Evolutionary conservation across 768 basidiomycete species (phyloP).

Genomic region (Melanogaster broomeanus): DNA sequence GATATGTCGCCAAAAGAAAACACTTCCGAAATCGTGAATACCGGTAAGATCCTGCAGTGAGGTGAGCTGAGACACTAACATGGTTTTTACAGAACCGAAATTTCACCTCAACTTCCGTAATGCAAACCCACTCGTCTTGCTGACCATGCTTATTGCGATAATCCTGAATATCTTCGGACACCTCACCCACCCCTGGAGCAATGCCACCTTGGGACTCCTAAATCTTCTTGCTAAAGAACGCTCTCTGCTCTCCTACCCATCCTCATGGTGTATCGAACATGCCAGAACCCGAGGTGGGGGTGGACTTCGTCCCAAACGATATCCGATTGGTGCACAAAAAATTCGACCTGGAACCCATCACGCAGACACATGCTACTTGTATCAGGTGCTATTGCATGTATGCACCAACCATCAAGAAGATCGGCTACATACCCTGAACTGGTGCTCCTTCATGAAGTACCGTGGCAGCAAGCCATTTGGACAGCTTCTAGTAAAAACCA

Average conservation of each 20-base stretch:
- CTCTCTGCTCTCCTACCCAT: neutral
- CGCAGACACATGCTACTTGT: constrained; percentile 23
- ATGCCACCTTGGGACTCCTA: constrained; percentile 3
- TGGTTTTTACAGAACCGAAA: neutral
- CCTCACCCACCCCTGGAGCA: constrained; percentile 3
- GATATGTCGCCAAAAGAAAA: too few relatives aligned
- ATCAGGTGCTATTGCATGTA: constrained; percentile 27
- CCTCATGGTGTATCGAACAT: too few relatives aligned
- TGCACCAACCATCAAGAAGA: neutral
- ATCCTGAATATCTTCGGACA: constrained; percentile 7
- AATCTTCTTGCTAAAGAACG: neutral
- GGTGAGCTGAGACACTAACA: too few relatives aligned
- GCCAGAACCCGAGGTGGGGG: neutral
- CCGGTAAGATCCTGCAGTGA: too few relatives aligned
- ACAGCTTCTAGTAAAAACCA: neutral
- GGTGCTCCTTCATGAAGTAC: constrained; percentile 17
- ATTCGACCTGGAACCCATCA: constrained; percentile 18
- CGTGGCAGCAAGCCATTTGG: constrained; percentile 11
- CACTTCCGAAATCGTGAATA: too few relatives aligned
- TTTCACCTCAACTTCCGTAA: neutral
- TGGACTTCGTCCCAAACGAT: constrained; percentile 11
- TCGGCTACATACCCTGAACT: constrained; percentile 16
- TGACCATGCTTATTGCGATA: neutral
- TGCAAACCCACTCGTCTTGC: constrained; percentile 4
- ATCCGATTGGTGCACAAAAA: constrained; percentile 18